These are phyloP conservation scores for Colletotrichum coccodes DNA, from an alignment of 2,329 filamentous ascomycete species.

Conservation along the genomic window DNA sequence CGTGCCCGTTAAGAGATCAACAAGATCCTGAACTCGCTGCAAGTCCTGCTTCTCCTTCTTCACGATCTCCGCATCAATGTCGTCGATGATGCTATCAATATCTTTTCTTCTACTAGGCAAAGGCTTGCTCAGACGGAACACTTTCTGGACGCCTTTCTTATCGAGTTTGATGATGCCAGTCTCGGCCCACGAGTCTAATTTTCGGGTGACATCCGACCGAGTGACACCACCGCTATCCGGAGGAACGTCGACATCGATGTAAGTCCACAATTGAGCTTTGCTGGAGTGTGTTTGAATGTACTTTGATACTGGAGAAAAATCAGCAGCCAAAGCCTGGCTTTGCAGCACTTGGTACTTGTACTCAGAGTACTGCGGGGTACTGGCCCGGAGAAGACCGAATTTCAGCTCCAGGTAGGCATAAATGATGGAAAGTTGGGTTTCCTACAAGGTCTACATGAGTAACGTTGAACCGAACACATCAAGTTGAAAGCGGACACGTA, in stretches of 20 bases:
- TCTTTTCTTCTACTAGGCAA: slow-evolving; percentile 55
- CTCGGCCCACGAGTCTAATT: slow-evolving; percentile 65
- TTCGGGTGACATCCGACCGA: slow-evolving; percentile 60
- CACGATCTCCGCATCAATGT: slow-evolving; percentile 61
- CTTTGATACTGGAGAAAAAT: slow-evolving; percentile 52
- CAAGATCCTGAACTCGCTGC: slow-evolving; percentile 58
- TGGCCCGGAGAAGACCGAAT: slow-evolving; percentile 65
- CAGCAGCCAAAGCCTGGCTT: slow-evolving; percentile 44
- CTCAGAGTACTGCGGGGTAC: slow-evolving; percentile 65
- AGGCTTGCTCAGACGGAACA: slow-evolving; percentile 60
- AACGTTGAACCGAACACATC: background rate
- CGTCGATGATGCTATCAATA: slow-evolving; percentile 54
- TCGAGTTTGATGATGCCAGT: slow-evolving; percentile 60
- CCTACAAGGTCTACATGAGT: background rate
- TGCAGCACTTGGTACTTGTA: slow-evolving; percentile 57
- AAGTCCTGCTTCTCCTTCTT: slow-evolving; percentile 64
- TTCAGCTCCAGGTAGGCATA: slow-evolving; percentile 70
- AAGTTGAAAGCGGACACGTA: slow-evolving; percentile 53
- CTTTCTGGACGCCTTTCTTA: slow-evolving; percentile 60
- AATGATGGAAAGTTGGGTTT: slow-evolving; percentile 49
- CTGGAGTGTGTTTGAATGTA: slow-evolving; percentile 54
- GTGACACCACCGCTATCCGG: slow-evolving; percentile 43
- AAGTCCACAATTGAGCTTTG: slow-evolving; percentile 52
- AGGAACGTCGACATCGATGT: slow-evolving; percentile 59
- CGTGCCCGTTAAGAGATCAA: slow-evolving; percentile 61